A percentile compares a stretch with the other conserved stretches of the same genome.
Evolutionary conservation across 805 yeast genomes (phyloP).

Genomic region (Suhomyces sp.): DNA sequence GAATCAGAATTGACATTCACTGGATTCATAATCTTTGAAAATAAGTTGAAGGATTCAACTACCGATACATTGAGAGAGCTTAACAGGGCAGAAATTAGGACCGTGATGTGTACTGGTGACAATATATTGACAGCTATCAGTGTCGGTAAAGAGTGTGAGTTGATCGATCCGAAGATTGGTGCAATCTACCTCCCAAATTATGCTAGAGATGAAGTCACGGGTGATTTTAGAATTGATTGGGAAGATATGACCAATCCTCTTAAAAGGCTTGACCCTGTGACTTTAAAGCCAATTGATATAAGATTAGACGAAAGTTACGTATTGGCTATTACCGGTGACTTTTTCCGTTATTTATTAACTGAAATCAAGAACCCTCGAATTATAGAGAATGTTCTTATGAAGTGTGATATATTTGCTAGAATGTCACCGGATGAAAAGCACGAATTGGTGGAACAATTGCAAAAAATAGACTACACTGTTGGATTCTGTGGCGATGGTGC

Average conservation of each 20-base stretch:
- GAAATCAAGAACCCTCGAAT: constrained; percentile 41
- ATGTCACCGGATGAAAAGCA: constrained; percentile 99
- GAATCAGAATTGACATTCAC: constrained; percentile 71
- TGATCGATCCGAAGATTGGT: constrained; percentile 46
- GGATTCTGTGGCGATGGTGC: constrained; percentile 99
- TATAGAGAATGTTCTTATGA: constrained; percentile 62
- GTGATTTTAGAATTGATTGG: constrained; percentile 54
- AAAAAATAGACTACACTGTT: constrained; percentile 82
- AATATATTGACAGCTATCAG: constrained; percentile 91
- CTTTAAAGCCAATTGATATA: constrained; percentile 50
- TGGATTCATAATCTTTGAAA: constrained; percentile 92
- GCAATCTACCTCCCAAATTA: constrained; percentile 56
- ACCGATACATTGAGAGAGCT: constrained; percentile 58
- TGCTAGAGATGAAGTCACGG: constrained; percentile 33
- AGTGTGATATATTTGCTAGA: constrained; percentile 81
- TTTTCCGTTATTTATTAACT: constrained; percentile 74
- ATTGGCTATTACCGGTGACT: constrained; percentile 90
- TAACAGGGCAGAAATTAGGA: constrained; percentile 68
- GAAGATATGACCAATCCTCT: constrained; percentile 63
- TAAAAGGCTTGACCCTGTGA: constrained; percentile 58
- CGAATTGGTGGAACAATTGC: constrained; percentile 86
- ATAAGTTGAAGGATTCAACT: constrained; percentile 76
- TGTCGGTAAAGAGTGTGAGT: constrained; percentile 82
- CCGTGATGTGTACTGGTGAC: constrained; percentile 98
- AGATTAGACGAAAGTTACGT: constrained; percentile 47